Evolutionary conservation across 345 rosid species (phyloP).

Genomic region (Moricandia moricandioides): DNA sequence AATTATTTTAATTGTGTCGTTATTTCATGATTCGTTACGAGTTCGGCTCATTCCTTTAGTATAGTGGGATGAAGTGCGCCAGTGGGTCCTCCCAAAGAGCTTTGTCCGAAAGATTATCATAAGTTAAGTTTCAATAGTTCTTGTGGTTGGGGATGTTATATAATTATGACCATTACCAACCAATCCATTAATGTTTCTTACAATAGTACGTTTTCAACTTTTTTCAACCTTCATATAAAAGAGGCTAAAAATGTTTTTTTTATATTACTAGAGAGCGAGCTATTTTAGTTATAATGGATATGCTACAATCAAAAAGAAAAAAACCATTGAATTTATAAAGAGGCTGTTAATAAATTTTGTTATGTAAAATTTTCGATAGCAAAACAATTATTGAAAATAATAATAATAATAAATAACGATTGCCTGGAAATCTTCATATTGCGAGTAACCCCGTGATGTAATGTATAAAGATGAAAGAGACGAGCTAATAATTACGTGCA

Average conservation of each 20-base stretch:
- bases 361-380: not conserved
- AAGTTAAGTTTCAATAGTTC: not conserved
- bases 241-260: not conserved
- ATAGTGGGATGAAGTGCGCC: not conserved
- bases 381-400: not conserved
- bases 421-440: not conserved
- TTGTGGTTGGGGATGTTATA: not conserved
- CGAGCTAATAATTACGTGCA: constrained; percentile 20
- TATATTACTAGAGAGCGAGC: not conserved
- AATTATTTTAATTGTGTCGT: not conserved
- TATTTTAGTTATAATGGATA: not conserved
- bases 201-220: not conserved
- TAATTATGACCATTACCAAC: not conserved
- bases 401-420: no score
- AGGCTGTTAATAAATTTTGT: not conserved
- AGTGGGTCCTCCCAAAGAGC: not conserved
- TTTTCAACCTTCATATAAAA: not conserved
- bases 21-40: not conserved
- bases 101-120: not conserved
- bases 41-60: not conserved
- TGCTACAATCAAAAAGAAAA: not conserved
- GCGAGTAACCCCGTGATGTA: constrained; percentile 17
- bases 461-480: constrained; percentile 6
- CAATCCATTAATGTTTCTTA: not conserved
- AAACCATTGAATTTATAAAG: not conserved